Percentiles rank a stretch among this genome's conserved stretches.
Conservation (phyloP, 108 stramenopile species). For the Ochromonas danica region DNA sequence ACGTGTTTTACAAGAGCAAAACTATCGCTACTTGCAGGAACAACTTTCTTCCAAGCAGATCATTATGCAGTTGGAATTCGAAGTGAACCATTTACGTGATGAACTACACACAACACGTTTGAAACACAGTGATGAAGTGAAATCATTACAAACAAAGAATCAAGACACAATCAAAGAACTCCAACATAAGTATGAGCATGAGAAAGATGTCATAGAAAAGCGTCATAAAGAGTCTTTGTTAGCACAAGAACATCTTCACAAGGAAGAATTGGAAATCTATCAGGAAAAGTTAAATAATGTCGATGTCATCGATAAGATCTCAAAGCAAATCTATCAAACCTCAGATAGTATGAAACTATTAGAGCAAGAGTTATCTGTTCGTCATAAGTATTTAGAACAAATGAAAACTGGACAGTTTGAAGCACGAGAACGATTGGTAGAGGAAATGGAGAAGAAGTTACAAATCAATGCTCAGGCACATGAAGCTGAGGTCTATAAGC, state of each 20-base stretch:
- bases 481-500: constrained; percentile 10
- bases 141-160: not conserved
- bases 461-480: not conserved
- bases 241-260: not conserved
- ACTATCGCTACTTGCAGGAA: not conserved
- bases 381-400: not conserved
- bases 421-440: constrained; percentile 10
- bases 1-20: too few species aligned
- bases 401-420: constrained; percentile 21
- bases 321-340: not conserved
- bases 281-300: not conserved
- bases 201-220: not conserved
- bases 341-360: constrained; percentile 3
- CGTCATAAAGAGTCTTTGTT: constrained; percentile 16
- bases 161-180: not conserved
- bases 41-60: not conserved
- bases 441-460: constrained; percentile 24
- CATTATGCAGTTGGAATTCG: not conserved
- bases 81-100: not conserved
- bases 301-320: constrained; percentile 12
- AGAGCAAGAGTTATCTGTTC: not conserved
- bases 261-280: not conserved
- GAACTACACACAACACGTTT: not conserved
- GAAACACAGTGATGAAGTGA: not conserved
- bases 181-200: not conserved